Base-by-base conservation (phyloP, 352 stramenopile species). In the Globisporangium viniferum region DNA sequence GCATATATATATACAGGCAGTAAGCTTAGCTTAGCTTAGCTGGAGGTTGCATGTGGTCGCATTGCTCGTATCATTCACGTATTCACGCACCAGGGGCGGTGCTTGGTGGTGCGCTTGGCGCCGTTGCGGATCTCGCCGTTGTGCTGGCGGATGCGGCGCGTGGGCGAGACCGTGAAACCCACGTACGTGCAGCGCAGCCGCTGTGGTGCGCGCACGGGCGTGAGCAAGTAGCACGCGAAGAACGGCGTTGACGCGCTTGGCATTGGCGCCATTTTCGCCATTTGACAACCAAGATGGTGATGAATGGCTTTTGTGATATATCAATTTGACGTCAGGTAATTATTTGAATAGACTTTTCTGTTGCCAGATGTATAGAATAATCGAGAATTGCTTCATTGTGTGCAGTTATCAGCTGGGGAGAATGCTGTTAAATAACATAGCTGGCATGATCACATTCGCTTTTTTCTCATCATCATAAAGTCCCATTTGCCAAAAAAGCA, bases 151-250 rank as follows among this genome's bases (percentile, higher is more conserved):
- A 94, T 75, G 18, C 84, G 80, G 2, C 86, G 76, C 51, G 73
- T 76, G 2, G 84, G 86, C 0, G 74, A 66, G 20, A 90, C 73
- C 1, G 84, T 92, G 59, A 91, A 93, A 41, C 86, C 84, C 35
- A 93, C 72, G 67, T 94, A 93, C 15, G 86, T 84, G 68, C 75
- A 86, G 31, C 75, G 75, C 44, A 90, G 66, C 1, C 79, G 81
- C 70, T 85, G 77, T 56, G 82, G 78, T 20, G 79, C 29, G 57
- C 71, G 62, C 70, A 73, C 67, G 22, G 86, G 83, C 69, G 86
- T 92, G 55, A 94, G 73, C 69, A 94, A 48, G 68, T 94, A 94
- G 73, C 86, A 94, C 44, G 79, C 82, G 66, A 85, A 91, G 73
- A 88, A 86, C 55, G 18, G 31, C 31, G 55, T 10, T 18, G 31